A percentile compares a stretch with the other conserved stretches of the same genome.
phyloP scores from a whole-genome alignment of 164 flowering plant genomes.

The Aristolochia fimbriata region DNA sequence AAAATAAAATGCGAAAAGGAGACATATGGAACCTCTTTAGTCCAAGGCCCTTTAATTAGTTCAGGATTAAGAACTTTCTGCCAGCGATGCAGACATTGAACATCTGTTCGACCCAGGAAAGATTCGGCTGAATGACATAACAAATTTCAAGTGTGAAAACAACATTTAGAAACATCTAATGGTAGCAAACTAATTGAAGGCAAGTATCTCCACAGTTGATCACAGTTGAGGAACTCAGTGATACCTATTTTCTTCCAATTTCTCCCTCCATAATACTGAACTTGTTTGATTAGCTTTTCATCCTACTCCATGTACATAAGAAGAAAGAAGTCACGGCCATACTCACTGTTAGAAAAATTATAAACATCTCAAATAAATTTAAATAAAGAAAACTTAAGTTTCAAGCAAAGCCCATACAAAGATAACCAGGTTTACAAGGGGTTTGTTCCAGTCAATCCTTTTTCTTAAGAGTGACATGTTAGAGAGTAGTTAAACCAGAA shows the following conservation, averaged over 20 bases:
- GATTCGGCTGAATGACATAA: constrained; percentile 31
- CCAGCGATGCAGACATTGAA: constrained; percentile 86
- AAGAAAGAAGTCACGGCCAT: constrained; percentile 2
- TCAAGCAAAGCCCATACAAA: not conserved
- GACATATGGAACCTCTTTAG: constrained; percentile 39
- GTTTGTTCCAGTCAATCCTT: not conserved
- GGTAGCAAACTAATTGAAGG: no score
- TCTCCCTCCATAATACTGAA: constrained; percentile 29
- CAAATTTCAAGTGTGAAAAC: no score
- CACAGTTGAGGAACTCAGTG: not conserved
- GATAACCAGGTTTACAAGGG: not conserved
- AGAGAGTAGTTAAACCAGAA: not conserved
- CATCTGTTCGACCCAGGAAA: constrained; percentile 42
- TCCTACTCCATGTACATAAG: constrained; percentile 29
- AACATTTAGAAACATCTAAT: no score
- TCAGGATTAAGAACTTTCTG: constrained; percentile 78
- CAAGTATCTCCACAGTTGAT: no score
- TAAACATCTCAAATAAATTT: not conserved
- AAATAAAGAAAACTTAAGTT: not conserved
- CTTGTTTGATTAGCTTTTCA: constrained; percentile 25
- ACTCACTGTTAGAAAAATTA: not conserved
- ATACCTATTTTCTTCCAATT: constrained; percentile 68
- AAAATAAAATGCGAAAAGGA: not conserved
- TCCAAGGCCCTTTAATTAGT: constrained; percentile 72
- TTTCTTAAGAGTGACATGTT: not conserved